phyloP scores from a whole-genome alignment of 345 rosid species.

The Moringa oleifera region DNA sequence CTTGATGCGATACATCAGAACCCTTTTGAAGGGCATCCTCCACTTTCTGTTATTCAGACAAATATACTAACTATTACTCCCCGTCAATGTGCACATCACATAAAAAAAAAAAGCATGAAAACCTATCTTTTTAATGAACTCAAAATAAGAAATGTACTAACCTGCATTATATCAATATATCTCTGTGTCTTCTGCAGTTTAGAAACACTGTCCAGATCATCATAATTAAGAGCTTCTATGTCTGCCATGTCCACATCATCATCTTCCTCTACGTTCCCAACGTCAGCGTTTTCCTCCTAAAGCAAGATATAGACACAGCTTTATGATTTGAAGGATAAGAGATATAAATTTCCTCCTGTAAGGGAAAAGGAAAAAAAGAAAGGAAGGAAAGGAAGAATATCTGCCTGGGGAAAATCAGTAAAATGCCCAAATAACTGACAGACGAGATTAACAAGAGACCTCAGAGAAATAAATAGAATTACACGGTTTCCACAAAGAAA shows the following conservation, averaged over 20 bases:
- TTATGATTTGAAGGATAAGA: background rate
- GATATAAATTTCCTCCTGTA: background rate
- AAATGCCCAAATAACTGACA: background rate
- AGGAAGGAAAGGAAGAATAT: too few species aligned
- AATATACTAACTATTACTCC: too few species aligned
- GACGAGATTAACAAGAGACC: background rate
- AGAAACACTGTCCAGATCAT: conserved; percentile 77
- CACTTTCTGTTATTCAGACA: conserved; percentile 56
- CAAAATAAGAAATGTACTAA: conserved; percentile 16
- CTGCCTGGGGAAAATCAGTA: background rate
- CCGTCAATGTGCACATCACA: too few species aligned
- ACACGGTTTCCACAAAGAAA: background rate
- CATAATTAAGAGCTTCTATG: conserved; percentile 71
- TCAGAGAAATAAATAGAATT: background rate
- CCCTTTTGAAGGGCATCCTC: conserved; percentile 71
- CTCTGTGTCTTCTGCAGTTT: conserved; percentile 83
- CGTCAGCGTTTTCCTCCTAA: conserved; percentile 73
- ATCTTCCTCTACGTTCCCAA: conserved; percentile 66
- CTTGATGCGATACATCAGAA: conserved; percentile 49
- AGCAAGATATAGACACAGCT: background rate
- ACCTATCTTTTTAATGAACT: too few species aligned
- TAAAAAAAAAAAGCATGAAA: background rate
- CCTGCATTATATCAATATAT: conserved; percentile 78
- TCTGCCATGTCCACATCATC: conserved; percentile 75
- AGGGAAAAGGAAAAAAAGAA: background rate